Percentiles rank a stretch among this genome's conserved stretches.
phyloP scores from a whole-genome alignment of 2,329 filamentous ascomycete genomes.

The Exophiala lecanii-corni region DNA sequence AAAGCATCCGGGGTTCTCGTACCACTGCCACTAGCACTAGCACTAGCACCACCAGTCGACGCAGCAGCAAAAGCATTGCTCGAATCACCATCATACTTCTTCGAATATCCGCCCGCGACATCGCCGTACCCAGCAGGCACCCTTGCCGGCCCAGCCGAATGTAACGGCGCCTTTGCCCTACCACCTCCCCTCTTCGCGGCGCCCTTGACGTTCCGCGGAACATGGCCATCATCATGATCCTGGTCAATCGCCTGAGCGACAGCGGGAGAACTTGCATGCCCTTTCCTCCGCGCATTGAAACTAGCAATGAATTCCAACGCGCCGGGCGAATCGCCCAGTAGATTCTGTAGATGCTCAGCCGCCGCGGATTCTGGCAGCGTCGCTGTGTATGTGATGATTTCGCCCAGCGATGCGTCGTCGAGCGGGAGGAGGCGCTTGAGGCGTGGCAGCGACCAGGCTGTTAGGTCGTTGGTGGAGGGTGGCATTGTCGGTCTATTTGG shows the following conservation, averaged over 20 bases:
- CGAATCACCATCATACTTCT: slow-evolving; percentile 50
- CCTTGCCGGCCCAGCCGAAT: slow-evolving; percentile 58
- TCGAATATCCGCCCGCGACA: slow-evolving; percentile 66
- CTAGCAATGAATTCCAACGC: slow-evolving; percentile 66
- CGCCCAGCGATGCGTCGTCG: slow-evolving; percentile 75
- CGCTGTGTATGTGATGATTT: slow-evolving; percentile 76
- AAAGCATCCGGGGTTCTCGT: slow-evolving; percentile 43
- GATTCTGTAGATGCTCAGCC: slow-evolving; percentile 77
- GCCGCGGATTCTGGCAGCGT: slow-evolving; percentile 72
- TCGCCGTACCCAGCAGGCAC: slow-evolving; percentile 62
- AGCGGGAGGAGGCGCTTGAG: slow-evolving; percentile 77
- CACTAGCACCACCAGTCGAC: too few relatives aligned
- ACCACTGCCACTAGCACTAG: slow-evolving; percentile 49
- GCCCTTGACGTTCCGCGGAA: slow-evolving; percentile 38
- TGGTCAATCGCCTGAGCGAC: background rate
- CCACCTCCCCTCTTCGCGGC: background rate
- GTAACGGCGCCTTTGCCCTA: slow-evolving; percentile 48
- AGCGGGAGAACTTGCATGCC: background rate
- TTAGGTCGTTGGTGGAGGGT: slow-evolving; percentile 34
- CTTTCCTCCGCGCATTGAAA: slow-evolving; percentile 63
- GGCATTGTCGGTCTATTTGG: too few relatives aligned
- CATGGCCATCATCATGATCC: slow-evolving; percentile 24
- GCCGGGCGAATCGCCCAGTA: slow-evolving; percentile 80
- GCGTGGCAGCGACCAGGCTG: slow-evolving; percentile 61
- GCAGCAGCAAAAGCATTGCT: background rate